phyloP scores from a whole-genome alignment of 805 yeast genomes.

The Kodamaea fukazawae region DNA sequence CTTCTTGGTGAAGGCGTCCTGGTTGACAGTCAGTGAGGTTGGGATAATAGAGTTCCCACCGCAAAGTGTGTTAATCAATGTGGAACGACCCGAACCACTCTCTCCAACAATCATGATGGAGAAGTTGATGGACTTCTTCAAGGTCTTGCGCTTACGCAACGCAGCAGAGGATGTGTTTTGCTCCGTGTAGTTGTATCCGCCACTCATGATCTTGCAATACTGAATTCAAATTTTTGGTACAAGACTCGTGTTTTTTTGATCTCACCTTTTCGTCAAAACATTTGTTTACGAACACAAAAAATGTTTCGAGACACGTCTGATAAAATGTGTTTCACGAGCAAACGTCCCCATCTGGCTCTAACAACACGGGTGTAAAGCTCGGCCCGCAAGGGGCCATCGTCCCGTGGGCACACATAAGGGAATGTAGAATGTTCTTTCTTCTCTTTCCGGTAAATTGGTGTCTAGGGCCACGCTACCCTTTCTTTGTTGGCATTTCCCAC shows the following conservation, averaged over 20 bases:
- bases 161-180: slow-evolving; percentile 38
- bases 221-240: neutral
- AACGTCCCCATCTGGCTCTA: too few relatives aligned
- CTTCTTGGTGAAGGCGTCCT: slow-evolving; percentile 47
- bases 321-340: neutral
- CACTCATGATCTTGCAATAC: slow-evolving; percentile 11
- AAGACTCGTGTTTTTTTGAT: slow-evolving; percentile 4
- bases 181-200: slow-evolving; percentile 15
- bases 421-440: too few relatives aligned
- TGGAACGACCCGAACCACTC: slow-evolving; percentile 87
- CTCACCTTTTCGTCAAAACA: slow-evolving; percentile 5
- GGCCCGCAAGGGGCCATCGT: too few relatives aligned
- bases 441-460: too few relatives aligned
- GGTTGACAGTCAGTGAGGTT: slow-evolving; percentile 58
- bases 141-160: slow-evolving; percentile 64
- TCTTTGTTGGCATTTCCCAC: too few relatives aligned
- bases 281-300: slow-evolving; percentile 7
- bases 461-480: too few relatives aligned
- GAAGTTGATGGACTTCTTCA: slow-evolving; percentile 82
- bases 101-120: slow-evolving; percentile 86
- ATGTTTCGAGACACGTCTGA: slow-evolving; percentile 8
- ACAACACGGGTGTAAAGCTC: too few relatives aligned
- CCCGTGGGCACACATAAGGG: too few relatives aligned
- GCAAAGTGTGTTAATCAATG: slow-evolving; percentile 86
- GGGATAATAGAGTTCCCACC: slow-evolving; percentile 79